phyloP scores from a whole-genome alignment of 352 stramenopile species.

The Phytophthora cajani region DNA sequence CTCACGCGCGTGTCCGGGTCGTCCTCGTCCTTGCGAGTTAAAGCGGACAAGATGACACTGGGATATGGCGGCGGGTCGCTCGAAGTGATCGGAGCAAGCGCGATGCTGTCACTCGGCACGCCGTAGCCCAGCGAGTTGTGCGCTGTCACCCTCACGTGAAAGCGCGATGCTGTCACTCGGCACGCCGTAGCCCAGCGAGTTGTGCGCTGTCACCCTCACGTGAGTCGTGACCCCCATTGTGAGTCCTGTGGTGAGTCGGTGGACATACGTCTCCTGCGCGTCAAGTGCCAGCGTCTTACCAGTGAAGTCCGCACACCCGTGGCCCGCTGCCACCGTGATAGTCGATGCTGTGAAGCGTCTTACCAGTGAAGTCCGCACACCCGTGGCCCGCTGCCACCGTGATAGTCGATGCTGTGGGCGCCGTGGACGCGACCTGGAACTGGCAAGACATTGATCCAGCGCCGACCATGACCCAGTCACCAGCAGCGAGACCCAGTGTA shows the following conservation, averaged over 20 bases:
- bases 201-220: conserved; percentile 91
- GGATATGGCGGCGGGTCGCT: conserved; percentile 87
- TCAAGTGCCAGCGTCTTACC: conserved; percentile 49
- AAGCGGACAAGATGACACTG: conserved; percentile 54
- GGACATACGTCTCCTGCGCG: conserved; percentile 67
- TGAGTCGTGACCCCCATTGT: conserved; percentile 90
- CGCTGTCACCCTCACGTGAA: conserved; percentile 88
- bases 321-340: conserved; percentile 45
- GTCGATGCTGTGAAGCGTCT: conserved; percentile 30
- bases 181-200: conserved; percentile 91
- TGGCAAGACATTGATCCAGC: conserved; percentile 57
- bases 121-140: conserved; percentile 95
- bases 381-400: conserved; percentile 48
- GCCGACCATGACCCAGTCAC: conserved; percentile 63
- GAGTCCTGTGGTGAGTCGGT: conserved; percentile 79
- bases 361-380: conserved; percentile 61
- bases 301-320: conserved; percentile 58
- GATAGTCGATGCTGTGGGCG: conserved; percentile 39
- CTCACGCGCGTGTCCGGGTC: conserved; percentile 65
- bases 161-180: conserved; percentile 74
- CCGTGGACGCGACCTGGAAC: conserved; percentile 40
- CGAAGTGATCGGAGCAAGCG: conserved; percentile 85
- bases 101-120: conserved; percentile 61
- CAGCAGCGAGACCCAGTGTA: conserved; percentile 23
- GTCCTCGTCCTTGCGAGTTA: conserved; percentile 54